Conservation (phyloP, 2,329 filamentous ascomycete genomes). For the Aspergillus sp. region DNA sequence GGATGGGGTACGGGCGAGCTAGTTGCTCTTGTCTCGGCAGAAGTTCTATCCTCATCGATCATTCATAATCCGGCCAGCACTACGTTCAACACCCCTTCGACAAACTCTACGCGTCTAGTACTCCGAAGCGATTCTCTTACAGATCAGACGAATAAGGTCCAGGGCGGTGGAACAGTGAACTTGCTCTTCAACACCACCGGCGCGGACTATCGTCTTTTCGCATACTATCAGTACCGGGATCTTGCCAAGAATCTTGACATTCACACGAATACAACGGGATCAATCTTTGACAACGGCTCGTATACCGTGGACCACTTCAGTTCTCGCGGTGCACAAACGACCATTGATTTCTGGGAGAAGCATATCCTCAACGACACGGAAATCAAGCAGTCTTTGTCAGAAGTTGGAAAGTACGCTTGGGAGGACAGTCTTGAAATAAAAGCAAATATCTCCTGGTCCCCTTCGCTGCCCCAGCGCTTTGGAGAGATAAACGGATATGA, state of each 20-base stretch:
- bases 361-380: slow-evolving; percentile 27
- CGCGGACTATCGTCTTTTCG: slow-evolving; percentile 8
- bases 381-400: slow-evolving; percentile 21
- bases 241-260: slow-evolving; percentile 20
- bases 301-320: slow-evolving; percentile 38
- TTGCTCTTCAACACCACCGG: slow-evolving; percentile 1
- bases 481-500: slow-evolving; percentile 24
- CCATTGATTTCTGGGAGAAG: slow-evolving; percentile 35
- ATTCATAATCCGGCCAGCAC: slow-evolving; percentile 5
- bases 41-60: slow-evolving; percentile 11
- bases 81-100: neutral
- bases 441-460: slow-evolving; percentile 30
- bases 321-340: slow-evolving; percentile 27
- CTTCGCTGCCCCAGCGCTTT: slow-evolving; percentile 21
- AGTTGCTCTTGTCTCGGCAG: slow-evolving; percentile 17
- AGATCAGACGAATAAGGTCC: neutral
- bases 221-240: slow-evolving; percentile 12
- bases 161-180: neutral
- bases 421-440: slow-evolving; percentile 22
- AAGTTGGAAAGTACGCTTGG: slow-evolving; percentile 29
- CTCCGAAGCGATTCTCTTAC: slow-evolving; percentile 2
- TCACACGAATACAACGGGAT: slow-evolving; percentile 12
- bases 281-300: slow-evolving; percentile 30
- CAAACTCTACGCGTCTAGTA: slow-evolving; percentile 3
- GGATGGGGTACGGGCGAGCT: slow-evolving; percentile 34